Percentiles rank a stretch among this genome's conserved stretches.
Evolutionary conservation across 495 filamentous ascomycete genomes (phyloP).

Genomic region (Hypoxylon subgilvum): DNA sequence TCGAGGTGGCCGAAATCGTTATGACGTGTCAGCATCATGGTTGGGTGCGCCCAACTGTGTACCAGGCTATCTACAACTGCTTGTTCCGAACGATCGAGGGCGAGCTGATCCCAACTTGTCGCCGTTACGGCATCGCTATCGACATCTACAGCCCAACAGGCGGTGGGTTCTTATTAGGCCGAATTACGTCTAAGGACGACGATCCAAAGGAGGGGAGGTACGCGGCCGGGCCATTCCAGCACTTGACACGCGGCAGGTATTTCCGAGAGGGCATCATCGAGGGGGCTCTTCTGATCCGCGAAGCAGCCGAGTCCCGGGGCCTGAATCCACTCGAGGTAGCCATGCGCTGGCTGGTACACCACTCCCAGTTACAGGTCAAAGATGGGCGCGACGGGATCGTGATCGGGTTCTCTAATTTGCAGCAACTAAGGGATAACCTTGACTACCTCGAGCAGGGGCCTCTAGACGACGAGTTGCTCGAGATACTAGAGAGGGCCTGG

Average conservation of each 20-base stretch:
- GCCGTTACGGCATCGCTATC: conserved; percentile 76
- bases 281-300: conserved; percentile 70
- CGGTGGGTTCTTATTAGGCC: conserved; percentile 76
- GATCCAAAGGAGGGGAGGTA: conserved; percentile 72
- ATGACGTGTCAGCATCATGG: conserved; percentile 72
- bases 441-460: conserved; percentile 76
- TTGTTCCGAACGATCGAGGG: conserved; percentile 72
- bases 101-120: conserved; percentile 75
- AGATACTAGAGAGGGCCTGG: conserved; percentile 72
- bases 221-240: conserved; percentile 49
- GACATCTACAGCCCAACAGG: conserved; percentile 81
- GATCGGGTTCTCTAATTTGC: conserved; percentile 70
- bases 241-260: conserved; percentile 71
- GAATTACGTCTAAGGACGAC: conserved; percentile 53
- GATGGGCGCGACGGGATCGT: conserved; percentile 74
- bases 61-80: conserved; percentile 69
- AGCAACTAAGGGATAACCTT: conserved; percentile 72
- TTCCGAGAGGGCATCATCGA: conserved; percentile 76
- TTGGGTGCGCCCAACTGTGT: conserved; percentile 69
- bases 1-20: conserved; percentile 82
- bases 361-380: conserved; percentile 70
- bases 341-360: conserved; percentile 76
- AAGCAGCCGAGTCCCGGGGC: conserved; percentile 68
- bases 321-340: conserved; percentile 75
- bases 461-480: conserved; percentile 70